Evolutionary conservation across 2,329 filamentous ascomycete species (phyloP).

Genomic region (Lojkania enalia): DNA sequence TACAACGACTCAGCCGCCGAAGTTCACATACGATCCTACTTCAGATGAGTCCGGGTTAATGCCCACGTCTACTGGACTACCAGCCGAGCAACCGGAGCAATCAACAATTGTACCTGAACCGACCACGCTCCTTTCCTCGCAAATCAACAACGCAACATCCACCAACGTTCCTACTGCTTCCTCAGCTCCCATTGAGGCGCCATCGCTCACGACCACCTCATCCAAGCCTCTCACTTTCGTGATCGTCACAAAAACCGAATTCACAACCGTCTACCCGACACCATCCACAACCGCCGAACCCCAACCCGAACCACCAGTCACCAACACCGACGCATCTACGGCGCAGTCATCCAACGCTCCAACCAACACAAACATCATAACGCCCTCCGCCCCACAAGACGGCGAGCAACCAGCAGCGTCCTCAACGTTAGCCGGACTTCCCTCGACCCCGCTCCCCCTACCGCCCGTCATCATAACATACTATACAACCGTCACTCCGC

Average conservation of each 20-base stretch:
- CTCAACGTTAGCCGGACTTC: constrained; percentile 14
- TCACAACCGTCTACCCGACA: constrained; percentile 27
- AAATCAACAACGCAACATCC: neutral
- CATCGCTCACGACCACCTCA: neutral
- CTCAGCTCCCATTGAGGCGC: neutral
- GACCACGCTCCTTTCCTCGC: neutral
- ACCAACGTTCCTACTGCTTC: neutral
- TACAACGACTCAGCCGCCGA: constrained; percentile 1
- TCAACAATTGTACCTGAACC: neutral
- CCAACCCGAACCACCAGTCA: neutral
- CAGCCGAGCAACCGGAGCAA: neutral
- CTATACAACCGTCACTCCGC: constrained; percentile 32
- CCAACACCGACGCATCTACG: neutral
- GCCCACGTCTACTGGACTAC: neutral
- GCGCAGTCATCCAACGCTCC: constrained; percentile 1
- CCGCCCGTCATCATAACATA: constrained; percentile 37
- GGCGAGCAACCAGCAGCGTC: neutral
- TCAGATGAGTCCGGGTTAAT: neutral
- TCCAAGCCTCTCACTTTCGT: constrained; percentile 5
- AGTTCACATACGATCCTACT: constrained; percentile 9
- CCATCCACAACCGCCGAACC: constrained; percentile 1
- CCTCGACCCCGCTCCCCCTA: constrained; percentile 11
- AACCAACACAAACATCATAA: neutral
- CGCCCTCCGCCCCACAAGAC: neutral
- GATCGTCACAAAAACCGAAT: constrained; percentile 32